These are phyloP conservation scores for Gyromitra esculenta DNA, from an alignment of 2,329 filamentous ascomycete species.

Conservation along the genomic window DNA sequence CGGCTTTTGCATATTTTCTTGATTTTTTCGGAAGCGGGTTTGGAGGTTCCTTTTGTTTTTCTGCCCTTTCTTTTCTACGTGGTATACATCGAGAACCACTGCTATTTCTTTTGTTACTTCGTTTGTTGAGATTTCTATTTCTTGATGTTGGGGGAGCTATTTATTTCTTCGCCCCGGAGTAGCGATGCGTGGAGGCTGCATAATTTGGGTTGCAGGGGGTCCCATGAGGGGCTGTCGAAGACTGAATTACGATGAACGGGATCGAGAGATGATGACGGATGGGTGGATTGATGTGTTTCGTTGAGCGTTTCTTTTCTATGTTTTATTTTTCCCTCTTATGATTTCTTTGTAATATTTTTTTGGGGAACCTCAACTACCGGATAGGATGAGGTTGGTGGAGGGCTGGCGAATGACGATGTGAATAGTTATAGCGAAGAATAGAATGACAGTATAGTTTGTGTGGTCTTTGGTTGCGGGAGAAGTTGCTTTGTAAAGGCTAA, in stretches of 20 bases:
- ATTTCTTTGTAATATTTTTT: constrained; percentile 43
- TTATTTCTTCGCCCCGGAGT: constrained; percentile 1
- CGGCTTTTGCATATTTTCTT: constrained; percentile 37
- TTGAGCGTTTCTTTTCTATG: constrained; percentile 33
- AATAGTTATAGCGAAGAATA: constrained; percentile 3
- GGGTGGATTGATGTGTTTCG: constrained; percentile 5
- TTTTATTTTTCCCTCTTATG: constrained; percentile 28
- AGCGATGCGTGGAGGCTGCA: not conserved
- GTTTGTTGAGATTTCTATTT: not conserved
- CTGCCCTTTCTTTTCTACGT: constrained; percentile 23
- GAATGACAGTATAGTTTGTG: constrained; percentile 2
- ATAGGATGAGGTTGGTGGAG: constrained; percentile 18
- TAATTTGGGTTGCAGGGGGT: not conserved
- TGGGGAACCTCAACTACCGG: constrained; percentile 13
- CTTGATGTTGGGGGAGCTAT: not conserved
- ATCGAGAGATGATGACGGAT: not conserved
- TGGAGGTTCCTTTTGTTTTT: constrained; percentile 20
- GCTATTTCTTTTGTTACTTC: constrained; percentile 38
- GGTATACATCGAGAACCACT: constrained; percentile 13
- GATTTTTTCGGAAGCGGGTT: constrained; percentile 32
- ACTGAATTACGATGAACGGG: not conserved
- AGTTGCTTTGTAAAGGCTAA: not conserved
- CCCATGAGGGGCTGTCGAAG: not conserved
- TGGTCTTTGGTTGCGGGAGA: not conserved
- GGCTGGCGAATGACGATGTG: not conserved